Conservation (phyloP, 331 rosid genomes). For the Malus hybrid region DNA sequence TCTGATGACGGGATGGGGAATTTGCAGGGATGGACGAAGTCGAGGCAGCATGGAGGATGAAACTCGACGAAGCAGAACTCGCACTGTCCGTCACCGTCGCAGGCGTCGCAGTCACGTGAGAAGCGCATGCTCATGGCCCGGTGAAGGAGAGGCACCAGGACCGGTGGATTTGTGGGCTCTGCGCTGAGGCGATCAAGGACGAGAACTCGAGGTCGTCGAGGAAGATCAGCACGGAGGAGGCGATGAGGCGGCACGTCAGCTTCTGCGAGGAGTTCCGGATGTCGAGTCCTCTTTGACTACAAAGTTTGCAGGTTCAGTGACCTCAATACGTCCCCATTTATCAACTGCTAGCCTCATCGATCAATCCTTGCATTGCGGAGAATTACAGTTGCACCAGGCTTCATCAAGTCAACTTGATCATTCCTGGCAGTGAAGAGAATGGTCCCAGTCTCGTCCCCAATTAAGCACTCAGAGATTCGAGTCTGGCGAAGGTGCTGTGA, state of each 20-base stretch:
- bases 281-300: conserved; percentile 46
- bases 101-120: no score
- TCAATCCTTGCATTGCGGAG: conserved; percentile 56
- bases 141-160: no score
- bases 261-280: conserved; percentile 43
- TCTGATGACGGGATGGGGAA: no score
- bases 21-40: no score
- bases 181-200: conserved; percentile 60
- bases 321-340: conserved; percentile 66
- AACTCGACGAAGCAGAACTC: no score
- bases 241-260: conserved; percentile 43
- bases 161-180: no score
- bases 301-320: conserved; percentile 46
- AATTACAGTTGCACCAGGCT: conserved; percentile 36
- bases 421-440: conserved; percentile 79
- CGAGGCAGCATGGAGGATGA: no score
- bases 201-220: conserved; percentile 31
- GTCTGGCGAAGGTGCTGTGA: conserved; percentile 65
- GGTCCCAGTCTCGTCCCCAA: conserved; percentile 77
- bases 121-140: no score
- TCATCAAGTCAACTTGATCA: conserved; percentile 61
- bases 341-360: conserved; percentile 67
- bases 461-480: conserved; percentile 79
- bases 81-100: no score
- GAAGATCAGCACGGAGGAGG: conserved; percentile 43